Base-by-base conservation (phyloP, 2,329 filamentous ascomycete genomes). In the Sclerotinia spermophila region DNA sequence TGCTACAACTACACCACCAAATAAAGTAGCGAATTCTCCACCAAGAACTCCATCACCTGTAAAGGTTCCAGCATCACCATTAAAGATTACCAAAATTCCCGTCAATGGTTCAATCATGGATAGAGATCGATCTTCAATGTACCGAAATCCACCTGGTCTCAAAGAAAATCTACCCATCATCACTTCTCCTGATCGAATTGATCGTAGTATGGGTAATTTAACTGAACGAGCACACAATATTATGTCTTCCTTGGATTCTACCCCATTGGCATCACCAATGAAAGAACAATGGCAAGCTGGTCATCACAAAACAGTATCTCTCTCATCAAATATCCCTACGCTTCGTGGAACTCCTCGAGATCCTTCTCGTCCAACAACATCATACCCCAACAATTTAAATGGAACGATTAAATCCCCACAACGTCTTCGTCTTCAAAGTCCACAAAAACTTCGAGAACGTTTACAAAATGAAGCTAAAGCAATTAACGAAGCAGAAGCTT, bases 361-460 rank as follows among this genome's bases (percentile, higher is more conserved):
- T 19, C 75, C 76, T 48, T 69, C 75, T 38, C 73, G 74, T 66
- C 73, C 74, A 66, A 66, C 71, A 33, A 73, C 74, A 38, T 75
- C 70, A 60, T 71, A 72, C n/a, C 61, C 70, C 45, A 64, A 64
- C 42, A 64, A 48, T 7, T 7, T 48, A 5, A 64, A 64, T 19
- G 59, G 60, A 13, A 65, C 10, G 15, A 53, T 27, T 6, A 78
- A 73, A 72, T 75, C 76, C 3, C 78, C 78, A 8, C 78, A 78
- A 66, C 79, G 89, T 74, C 83, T 93, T 45, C 89, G 91, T 17
- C 84, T 92, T 17, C 90, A 92, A 73, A 90, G 87, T 21, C 86
- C 90, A 0, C 90, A 91, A 75, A 94, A 92, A 79, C 83, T 95
- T 30, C 91, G 94, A 27, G 94, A 97, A 81, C 90, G 95, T 45